These are phyloP conservation scores for Solanum acaule DNA, from an alignment of 257 asterid genomes.

Conservation along the genomic window DNA sequence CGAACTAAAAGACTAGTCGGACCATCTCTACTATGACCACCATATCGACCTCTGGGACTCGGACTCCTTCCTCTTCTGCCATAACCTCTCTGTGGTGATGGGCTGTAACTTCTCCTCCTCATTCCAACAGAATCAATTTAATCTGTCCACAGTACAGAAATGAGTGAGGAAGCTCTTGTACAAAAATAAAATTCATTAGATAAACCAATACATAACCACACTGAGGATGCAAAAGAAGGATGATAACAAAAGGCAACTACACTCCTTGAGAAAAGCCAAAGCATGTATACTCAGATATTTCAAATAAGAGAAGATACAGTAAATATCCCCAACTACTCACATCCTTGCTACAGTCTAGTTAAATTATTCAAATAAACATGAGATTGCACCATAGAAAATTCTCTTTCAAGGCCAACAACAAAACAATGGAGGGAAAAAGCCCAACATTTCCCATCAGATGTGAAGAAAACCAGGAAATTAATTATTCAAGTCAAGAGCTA, in stretches of 20 bases:
- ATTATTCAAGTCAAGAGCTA: not conserved
- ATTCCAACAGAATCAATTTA: conserved; percentile 2
- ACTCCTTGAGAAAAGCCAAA: not conserved
- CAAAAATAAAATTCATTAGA: not conserved
- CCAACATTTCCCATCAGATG: not conserved
- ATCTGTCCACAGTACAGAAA: not conserved
- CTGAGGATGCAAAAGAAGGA: not conserved
- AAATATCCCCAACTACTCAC: not conserved
- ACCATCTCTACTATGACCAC: conserved; percentile 51
- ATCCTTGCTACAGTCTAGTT: not conserved
- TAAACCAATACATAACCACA: not conserved
- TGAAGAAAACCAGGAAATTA: not conserved
- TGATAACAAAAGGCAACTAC: not conserved
- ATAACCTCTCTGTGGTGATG: conserved; percentile 91
- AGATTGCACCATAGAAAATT: not conserved
- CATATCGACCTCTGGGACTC: conserved; percentile 50
- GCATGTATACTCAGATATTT: not conserved
- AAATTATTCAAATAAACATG: not conserved
- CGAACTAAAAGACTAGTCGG: conserved; percentile 93
- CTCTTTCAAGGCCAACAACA: not conserved
- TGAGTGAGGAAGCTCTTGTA: not conserved
- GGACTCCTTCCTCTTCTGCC: conserved; percentile 87
- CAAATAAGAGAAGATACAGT: not conserved
- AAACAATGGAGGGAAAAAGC: not conserved
- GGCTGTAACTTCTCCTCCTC: conserved; percentile 95